phyloP scores from a whole-genome alignment of 371 early-diverging fungal species.

The Quaeritorhiza haematococci region DNA sequence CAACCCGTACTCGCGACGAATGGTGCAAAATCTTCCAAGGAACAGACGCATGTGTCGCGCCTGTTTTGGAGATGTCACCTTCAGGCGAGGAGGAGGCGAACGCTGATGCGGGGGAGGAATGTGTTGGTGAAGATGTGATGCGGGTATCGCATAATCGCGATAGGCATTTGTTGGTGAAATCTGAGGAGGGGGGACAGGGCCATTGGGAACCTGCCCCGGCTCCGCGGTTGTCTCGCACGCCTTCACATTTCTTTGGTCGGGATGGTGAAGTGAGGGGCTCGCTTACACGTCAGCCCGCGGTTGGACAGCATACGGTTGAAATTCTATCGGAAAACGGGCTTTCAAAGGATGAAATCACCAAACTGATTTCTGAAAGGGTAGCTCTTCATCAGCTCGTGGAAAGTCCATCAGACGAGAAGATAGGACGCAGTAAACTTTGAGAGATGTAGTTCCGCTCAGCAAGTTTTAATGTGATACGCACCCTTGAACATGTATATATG shows the following conservation, averaged over 20 bases:
- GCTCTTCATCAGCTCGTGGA: no score
- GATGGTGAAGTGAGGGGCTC: conserved; percentile 16
- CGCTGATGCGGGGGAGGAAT: no score
- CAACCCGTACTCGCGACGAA: conserved; percentile 56
- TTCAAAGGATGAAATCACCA: conserved; percentile 26
- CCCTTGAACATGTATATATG: no score
- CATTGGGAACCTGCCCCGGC: conserved; percentile 46
- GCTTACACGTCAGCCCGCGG: conserved; percentile 20
- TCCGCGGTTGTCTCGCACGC: conserved; percentile 58
- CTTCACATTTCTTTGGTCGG: conserved; percentile 11
- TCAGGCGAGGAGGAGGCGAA: no score
- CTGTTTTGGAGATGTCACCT: no score
- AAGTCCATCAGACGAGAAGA: no score
- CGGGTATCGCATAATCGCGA: conserved; percentile 10
- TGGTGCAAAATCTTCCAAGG: conserved; percentile 63
- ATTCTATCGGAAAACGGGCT: conserved; percentile 55
- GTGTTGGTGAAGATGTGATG: conserved; percentile 39
- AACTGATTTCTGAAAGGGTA: background rate
- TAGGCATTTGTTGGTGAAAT: background rate
- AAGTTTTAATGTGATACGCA: no score
- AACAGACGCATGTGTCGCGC: conserved; percentile 70
- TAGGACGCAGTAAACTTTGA: no score
- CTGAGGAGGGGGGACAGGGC: background rate
- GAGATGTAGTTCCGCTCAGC: no score
- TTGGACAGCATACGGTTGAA: conserved; percentile 51